Base-by-base conservation (phyloP, 2,329 filamentous ascomycete species). In the Diaporthe helianthi region DNA sequence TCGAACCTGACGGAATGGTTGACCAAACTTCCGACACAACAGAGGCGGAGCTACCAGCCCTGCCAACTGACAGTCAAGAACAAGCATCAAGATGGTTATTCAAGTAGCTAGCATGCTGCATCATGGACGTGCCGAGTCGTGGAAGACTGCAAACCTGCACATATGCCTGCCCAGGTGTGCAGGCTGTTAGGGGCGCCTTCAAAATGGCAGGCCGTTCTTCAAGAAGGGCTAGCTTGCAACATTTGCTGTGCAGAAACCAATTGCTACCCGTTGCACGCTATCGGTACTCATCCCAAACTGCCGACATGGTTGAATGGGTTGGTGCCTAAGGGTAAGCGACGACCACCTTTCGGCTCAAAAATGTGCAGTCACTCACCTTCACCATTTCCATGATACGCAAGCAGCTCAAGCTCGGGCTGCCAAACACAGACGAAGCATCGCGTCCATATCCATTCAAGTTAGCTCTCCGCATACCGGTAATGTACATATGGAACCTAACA, bases 221-320 rank as follows among this genome's bases (percentile, higher is more conserved):
- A 24, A 29, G 26, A 38, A 46, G 38, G 24, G 54, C 54, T 58
- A 58, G 54, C 54, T 29, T 41, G 54, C n/a, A 58, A 44, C 54
- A 12, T 44, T 5, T 26, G 22, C 54, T 44, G 54, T 22, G 19
- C 22, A n/a, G 22, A 41, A 22, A 29, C 7, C 54, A 24, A 22
- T 44, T 19, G 24, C 17, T 12, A 22, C 31, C 55, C 38, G 55
- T 44, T 61, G 13, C 55, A 61, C 55, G 17, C 19, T 46, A 36
- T 19, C 55, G 55, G 55, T 19, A 61, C 38, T 61, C 26, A 19
- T 15, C 17, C n/a, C 49, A 38, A 10, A 61, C 19, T 44, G 38
- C 41, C 36, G 55, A 15, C 19, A 29, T 31, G 19, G n/a, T 19
- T 15, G 55, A 38, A 61, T 31, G 26, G 12, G 26, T 10, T 10